Conservation (phyloP, 345 rosid genomes). For the Salix koriyanagi region DNA sequence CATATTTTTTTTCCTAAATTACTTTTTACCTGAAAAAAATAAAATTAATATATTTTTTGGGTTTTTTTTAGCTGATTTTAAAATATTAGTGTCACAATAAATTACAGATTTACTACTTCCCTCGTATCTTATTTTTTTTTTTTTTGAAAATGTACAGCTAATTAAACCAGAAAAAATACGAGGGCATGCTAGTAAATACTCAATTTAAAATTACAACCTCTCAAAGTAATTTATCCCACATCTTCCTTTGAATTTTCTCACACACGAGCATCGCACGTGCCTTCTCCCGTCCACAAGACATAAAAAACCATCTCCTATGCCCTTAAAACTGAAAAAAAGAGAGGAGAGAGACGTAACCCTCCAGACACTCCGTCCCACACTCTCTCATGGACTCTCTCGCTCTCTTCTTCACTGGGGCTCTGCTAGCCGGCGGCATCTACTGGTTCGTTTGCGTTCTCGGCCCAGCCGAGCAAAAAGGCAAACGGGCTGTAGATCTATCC, state of each 20-base stretch:
- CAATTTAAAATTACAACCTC: no score
- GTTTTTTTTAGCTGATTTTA: no score
- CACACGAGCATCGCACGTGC: slow-evolving; percentile 4
- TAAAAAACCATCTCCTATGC: not conserved
- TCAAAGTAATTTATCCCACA: not conserved
- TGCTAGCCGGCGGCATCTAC: slow-evolving; percentile 65
- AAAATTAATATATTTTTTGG: no score
- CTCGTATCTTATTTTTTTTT: no score
- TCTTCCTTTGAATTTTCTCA: not conserved
- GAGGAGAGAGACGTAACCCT: not conserved
- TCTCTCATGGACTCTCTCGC: slow-evolving; percentile 49
- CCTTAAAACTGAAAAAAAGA: not conserved
- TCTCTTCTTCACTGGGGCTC: slow-evolving; percentile 64
- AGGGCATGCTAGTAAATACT: no score
- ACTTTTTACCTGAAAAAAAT: no score
- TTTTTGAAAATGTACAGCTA: not conserved
- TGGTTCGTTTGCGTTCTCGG: slow-evolving; percentile 88
- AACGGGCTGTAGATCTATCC: slow-evolving; percentile 67
- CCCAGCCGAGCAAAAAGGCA: slow-evolving; percentile 81
- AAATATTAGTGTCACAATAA: no score
- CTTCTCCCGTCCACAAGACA: not conserved
- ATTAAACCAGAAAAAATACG: no score
- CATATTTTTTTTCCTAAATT: no score
- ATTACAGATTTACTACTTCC: no score
- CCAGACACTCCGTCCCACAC: not conserved